These are phyloP conservation scores for Balansia obtecta DNA, from an alignment of 2,329 filamentous ascomycete genomes.

Conservation along the genomic window DNA sequence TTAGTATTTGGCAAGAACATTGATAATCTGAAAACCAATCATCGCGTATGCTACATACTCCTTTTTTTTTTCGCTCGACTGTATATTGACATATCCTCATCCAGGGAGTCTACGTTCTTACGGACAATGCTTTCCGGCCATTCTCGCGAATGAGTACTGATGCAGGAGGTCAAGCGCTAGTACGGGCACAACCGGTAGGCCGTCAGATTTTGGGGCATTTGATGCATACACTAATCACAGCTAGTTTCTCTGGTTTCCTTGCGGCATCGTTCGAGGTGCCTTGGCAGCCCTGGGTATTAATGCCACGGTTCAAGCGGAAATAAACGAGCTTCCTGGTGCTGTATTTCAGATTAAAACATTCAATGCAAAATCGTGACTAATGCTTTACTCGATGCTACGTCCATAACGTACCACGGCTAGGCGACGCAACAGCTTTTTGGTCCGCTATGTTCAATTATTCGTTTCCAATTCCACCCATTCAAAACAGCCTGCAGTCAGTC, in stretches of 20 bases:
- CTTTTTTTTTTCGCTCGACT: not conserved
- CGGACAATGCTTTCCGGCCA: slow-evolving; percentile 82
- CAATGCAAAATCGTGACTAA: slow-evolving; percentile 46
- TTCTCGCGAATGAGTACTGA: slow-evolving; percentile 84
- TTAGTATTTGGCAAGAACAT: slow-evolving; percentile 93
- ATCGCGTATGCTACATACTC: slow-evolving; percentile 47
- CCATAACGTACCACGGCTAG: not conserved
- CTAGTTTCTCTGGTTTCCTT: slow-evolving; percentile 90
- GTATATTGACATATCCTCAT: slow-evolving; percentile 3
- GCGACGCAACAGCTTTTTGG: not conserved
- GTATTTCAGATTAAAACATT: slow-evolving; percentile 93
- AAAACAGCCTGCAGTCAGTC: not conserved
- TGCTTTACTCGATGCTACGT: not conserved
- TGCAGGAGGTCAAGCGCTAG: slow-evolving; percentile 57
- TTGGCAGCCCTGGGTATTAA: slow-evolving; percentile 83
- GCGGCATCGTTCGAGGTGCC: slow-evolving; percentile 84
- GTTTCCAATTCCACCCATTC: not conserved
- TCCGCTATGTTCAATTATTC: not conserved
- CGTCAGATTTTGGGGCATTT: slow-evolving; percentile 1
- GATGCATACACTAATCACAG: not conserved
- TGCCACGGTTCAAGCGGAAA: slow-evolving; percentile 85
- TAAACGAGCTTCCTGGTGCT: slow-evolving; percentile 71
- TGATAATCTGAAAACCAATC: slow-evolving; percentile 97
- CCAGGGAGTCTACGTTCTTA: slow-evolving; percentile 88
- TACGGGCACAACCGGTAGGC: slow-evolving; percentile 67